These are phyloP conservation scores for Lodderomyces theae DNA, from an alignment of 1,139 yeast genomes.

Conservation along the genomic window DNA sequence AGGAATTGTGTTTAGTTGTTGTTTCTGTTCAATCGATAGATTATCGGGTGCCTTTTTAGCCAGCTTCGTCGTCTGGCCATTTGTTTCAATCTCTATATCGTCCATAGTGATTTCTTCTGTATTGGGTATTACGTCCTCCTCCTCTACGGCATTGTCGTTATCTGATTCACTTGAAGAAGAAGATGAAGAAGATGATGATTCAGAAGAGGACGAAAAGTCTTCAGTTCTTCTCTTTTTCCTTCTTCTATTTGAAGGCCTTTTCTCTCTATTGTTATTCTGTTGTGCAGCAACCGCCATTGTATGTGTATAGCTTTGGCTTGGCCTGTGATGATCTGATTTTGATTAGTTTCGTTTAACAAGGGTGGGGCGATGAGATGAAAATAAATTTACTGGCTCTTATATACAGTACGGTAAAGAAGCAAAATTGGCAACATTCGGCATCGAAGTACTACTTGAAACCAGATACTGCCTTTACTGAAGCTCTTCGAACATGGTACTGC, in stretches of 20 bases:
- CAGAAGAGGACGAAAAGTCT: conserved; percentile 46
- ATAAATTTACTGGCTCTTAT: too few relatives aligned
- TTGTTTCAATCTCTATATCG: conserved; percentile 38
- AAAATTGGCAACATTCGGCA: too few relatives aligned
- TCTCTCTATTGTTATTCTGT: background rate
- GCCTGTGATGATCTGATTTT: too few relatives aligned
- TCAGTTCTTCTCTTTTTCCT: conserved; percentile 83
- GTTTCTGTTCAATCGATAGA: conserved; percentile 22
- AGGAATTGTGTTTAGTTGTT: conserved; percentile 25
- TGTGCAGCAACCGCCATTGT: conserved; percentile 5
- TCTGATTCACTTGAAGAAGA: conserved; percentile 17
- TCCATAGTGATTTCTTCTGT: conserved; percentile 30
- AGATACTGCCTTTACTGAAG: too few relatives aligned
- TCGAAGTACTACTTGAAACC: too few relatives aligned
- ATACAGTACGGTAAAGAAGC: too few relatives aligned
- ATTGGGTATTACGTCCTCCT: conserved; percentile 5
- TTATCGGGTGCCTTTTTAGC: conserved; percentile 16
- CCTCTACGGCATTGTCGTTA: conserved; percentile 4
- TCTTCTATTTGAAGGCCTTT: conserved; percentile 35
- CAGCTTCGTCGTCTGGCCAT: conserved; percentile 27
- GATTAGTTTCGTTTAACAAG: too few relatives aligned
- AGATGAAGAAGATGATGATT: conserved; percentile 40
- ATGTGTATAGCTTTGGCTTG: too few relatives aligned
- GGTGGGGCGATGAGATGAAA: too few relatives aligned
- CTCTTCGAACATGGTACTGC: too few relatives aligned